Evolutionary conservation across 1,139 yeast genomes (phyloP), one percentile per base, ranked within the genome.

Genomic region (Pichia kudriavzevii): DNA sequence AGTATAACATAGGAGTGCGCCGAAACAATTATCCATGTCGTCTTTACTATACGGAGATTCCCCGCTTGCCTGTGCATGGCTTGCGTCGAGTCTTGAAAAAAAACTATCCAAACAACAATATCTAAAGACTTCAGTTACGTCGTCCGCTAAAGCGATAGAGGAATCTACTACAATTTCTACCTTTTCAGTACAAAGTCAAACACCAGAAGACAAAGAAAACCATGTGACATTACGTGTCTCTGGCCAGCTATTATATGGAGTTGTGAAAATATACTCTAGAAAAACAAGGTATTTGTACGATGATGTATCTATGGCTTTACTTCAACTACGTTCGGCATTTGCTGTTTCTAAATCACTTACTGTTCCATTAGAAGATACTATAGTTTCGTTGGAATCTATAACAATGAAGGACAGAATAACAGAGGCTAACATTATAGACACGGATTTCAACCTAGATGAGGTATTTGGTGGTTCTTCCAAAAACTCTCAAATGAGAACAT

Each of bases 31-130:
- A n/a, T n/a, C n/a, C n/a, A n/a, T n/a, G n/a, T n/a, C n/a, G n/a
- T n/a, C n/a, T n/a, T n/a, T n/a, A n/a, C n/a, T n/a, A n/a, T n/a
- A n/a, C n/a, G n/a, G n/a, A n/a, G n/a, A n/a, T n/a, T 93, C 94
- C 3, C 94, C 95, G 2, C 63, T 87, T 48, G 94, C 94, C 5
- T 82, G 80, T 47, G 91, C 85, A 12, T 88, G 96, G 96, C 68
- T 88, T 36, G 96, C 96, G 3, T 91, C 95, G 22, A 87, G 84
- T 55, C 70, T 84, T 59, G 94, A 83, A 49, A 75, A 79, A 51
- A 82, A 81, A 49, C 68, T 88, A 31, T 71, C 94, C 30, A 82
- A 83, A 53, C 75, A 74, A 40, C 91, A 87, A 53, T 69, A 82
- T 33, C 62, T 85, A 35, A 77, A 72, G 49, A 77, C 95, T 16